phyloP scores from a whole-genome alignment of 2,329 filamentous ascomycete genomes.

The Sclerotinia spermophila region DNA sequence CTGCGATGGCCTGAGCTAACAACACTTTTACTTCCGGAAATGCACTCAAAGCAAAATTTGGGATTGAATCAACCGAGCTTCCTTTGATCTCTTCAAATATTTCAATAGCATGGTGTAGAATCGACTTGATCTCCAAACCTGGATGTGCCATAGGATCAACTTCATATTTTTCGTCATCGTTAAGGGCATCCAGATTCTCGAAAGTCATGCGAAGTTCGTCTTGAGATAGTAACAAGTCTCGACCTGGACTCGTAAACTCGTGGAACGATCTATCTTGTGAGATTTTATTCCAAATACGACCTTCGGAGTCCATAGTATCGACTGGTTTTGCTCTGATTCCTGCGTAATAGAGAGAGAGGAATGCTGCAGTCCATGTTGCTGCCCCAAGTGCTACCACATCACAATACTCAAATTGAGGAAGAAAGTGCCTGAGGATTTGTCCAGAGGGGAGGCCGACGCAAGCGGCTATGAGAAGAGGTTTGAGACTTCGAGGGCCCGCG shows the following conservation, averaged over 20 bases:
- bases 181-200: conserved; percentile 11
- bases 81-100: conserved; percentile 14
- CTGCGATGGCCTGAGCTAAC: conserved; percentile 27
- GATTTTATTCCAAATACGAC: conserved; percentile 9
- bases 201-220: conserved; percentile 16
- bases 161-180: conserved; percentile 15
- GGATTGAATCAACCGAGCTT: conserved; percentile 15
- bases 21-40: conserved; percentile 43
- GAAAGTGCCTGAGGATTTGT: conserved; percentile 41
- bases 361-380: conserved; percentile 50
- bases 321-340: conserved; percentile 9
- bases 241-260: conserved; percentile 17
- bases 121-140: conserved; percentile 14
- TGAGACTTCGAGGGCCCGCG: conserved; percentile 46
- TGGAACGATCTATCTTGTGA: conserved; percentile 16
- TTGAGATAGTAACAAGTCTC: conserved; percentile 13
- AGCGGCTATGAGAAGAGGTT: conserved; percentile 46
- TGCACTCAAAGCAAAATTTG: conserved; percentile 39
- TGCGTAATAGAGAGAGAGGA: conserved; percentile 31
- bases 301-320: conserved; percentile 2
- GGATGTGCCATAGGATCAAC: conserved; percentile 11
- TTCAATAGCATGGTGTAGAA: conserved; percentile 12
- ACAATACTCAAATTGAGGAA: conserved; percentile 43
- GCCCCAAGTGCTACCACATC: conserved; percentile 47
- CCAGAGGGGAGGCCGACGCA: conserved; percentile 46